Percentiles rank a stretch among this genome's conserved stretches.
These are phyloP conservation scores for Platanthera guangdongensis DNA, from an alignment of 106 monocot genomes.

Conservation along the genomic window DNA sequence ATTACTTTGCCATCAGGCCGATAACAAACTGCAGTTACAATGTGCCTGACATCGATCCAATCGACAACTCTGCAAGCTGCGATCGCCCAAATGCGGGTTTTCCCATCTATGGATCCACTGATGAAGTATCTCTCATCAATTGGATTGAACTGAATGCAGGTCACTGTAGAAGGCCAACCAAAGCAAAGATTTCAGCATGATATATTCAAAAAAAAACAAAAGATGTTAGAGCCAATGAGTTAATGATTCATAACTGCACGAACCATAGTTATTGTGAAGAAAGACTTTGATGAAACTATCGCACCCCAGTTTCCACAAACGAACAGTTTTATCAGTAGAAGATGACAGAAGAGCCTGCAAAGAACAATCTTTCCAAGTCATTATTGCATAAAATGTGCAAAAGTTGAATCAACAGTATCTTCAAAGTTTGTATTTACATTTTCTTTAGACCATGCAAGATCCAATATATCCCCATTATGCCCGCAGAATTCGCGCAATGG, in stretches of 20 bases:
- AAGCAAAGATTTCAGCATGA: not conserved
- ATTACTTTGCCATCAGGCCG: slow-evolving; percentile 52
- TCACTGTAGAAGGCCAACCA: slow-evolving; percentile 34
- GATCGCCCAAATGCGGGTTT: slow-evolving; percentile 51
- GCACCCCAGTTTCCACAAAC: slow-evolving; percentile 52
- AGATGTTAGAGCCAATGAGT: not conserved
- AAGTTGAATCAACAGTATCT: slow-evolving; percentile 24
- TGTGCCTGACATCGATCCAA: slow-evolving; percentile 60
- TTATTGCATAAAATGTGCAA: not conserved
- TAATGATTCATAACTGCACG: not conserved
- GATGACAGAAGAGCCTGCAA: slow-evolving; percentile 64
- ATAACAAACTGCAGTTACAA: slow-evolving; percentile 60
- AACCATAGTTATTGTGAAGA: slow-evolving; percentile 58
- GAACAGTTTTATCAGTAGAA: slow-evolving; percentile 60
- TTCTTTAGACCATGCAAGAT: slow-evolving; percentile 76
- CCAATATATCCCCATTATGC: slow-evolving; percentile 65
- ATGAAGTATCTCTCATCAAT: slow-evolving; percentile 45
- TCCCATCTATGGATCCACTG: slow-evolving; percentile 74
- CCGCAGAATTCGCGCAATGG: slow-evolving; percentile 68
- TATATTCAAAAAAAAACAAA: not conserved
- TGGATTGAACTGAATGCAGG: slow-evolving; percentile 65
- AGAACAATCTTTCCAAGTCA: slow-evolving; percentile 9
- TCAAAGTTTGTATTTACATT: not conserved
- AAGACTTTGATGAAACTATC: slow-evolving; percentile 44
- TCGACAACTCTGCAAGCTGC: slow-evolving; percentile 34